Evolutionary conservation across 257 asterid genomes (phyloP), one percentile per base, ranked within the genome.

Genomic region (Solanum peruvianum): DNA sequence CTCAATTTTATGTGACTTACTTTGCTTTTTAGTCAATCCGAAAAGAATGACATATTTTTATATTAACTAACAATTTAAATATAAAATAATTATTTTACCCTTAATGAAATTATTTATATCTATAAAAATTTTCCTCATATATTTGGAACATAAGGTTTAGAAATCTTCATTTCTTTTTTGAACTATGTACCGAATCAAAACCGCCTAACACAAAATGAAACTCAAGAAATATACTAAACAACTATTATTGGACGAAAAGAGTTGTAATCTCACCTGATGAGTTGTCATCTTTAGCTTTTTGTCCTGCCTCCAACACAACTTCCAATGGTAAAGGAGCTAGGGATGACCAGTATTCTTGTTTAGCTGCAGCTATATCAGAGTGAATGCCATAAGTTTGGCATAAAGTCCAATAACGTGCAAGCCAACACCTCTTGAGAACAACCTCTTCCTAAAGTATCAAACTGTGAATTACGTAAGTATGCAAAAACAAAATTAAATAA

Each of bases 361-460:
- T 94, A 66, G 94, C 93, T 88, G 86, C 93, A 85, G 99, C 95
- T 78, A 95, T 93, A 58, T 96, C 99, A 66, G 94, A 89, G 83
- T 93, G 96, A 77, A 97, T 93, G 96, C 99, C 99, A 83, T 91
- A 87, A 58, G 86, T 92, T 72, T 91, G 86, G 45, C 99, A 97
- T 89, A 95, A 90, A 87, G 91, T 90, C 99, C 99, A 97, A 91
- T 90, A 92, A 20, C 96, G 93, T 87, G 99, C 96, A 86, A 97
- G 98, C 99, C 99, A 95, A 87, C 95, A 94, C 93, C 98, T 93
- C 94, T 95, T 97, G 87, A 97, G 95, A 89, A 93, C 93, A 84
- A 97, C 95, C 92, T 94, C 99, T 90, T 97, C 99, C 99, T 95
- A 88, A 88, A 90, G 90, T 86, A 86, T 86, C 78, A 90, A 88